Evolutionary conservation across 192 early-diverging fungal genomes (phyloP), one percentile per base, ranked within the genome.

Genomic region (Podila clonocystis): DNA sequence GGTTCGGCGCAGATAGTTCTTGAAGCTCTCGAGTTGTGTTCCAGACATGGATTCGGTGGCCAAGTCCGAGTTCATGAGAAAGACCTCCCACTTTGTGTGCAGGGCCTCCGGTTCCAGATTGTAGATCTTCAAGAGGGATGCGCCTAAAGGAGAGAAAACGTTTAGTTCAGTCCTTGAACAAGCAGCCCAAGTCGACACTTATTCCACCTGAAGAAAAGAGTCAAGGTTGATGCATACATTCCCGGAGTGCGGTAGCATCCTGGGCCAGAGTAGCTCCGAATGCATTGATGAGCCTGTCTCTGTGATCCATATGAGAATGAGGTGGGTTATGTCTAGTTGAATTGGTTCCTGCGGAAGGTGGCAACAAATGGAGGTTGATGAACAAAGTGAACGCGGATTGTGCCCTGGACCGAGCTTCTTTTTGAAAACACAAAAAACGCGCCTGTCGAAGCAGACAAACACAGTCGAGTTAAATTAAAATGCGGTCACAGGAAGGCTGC

Each of bases 21-120:
- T 80, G 41, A 80, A 80, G 17, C 77, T 70, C 11, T 80, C 77
- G 17, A 80, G 62, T 22, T 73, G 64, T 31, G 45, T 58, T 13
- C 36, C 8, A 17, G 70, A 68, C 70, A 80, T 73, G 15, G 77
- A 65, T 9, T 30, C 63, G 4, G 22, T 24, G 3, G 60, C 24
- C 5, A 19, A 60, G 15, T 29, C 66, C 5, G 17, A 48, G 57
- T 69, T 80, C 71, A 80, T 73, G 58, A 80, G 72, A 28, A 69
- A 80, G 3, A 70, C 77, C 58, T 80, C 77, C 77, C 77, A 80
- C 64, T 80, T 80, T 50, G 77, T 68, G 33, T 80, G 71, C 15
- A 80, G 65, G 5, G 71, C 50, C 49, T 69, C 58, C 2, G 77
- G 70, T 36, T 80, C 77, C 19, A 80, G 48, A 4, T 62, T 65